Evolutionary conservation across 1,139 yeast genomes (phyloP).

Genomic region (Geotrichum aggregatum): DNA sequence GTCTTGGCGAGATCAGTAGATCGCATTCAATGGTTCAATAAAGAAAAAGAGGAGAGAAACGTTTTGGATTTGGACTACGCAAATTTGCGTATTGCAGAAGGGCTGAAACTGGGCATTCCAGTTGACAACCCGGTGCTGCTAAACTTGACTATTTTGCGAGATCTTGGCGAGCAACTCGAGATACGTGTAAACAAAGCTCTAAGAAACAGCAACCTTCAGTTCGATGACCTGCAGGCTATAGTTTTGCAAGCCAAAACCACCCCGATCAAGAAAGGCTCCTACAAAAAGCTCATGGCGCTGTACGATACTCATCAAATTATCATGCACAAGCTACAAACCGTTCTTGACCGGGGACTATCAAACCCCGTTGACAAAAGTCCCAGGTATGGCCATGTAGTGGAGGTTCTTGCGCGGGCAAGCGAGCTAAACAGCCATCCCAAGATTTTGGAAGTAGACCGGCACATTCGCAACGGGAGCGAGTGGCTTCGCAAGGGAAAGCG

Average conservation of each 20-base stretch:
- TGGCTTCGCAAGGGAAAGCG: slow-evolving; percentile 48
- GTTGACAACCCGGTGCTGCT: slow-evolving; percentile 27
- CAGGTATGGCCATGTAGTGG: slow-evolving; percentile 30
- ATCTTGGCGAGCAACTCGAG: slow-evolving; percentile 29
- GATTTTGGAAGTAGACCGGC: slow-evolving; percentile 25
- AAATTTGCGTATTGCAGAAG: slow-evolving; percentile 42
- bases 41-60: slow-evolving; percentile 31
- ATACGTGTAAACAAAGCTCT: slow-evolving; percentile 20
- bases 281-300: slow-evolving; percentile 14
- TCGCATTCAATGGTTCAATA: slow-evolving; percentile 49
- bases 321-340: slow-evolving; percentile 19
- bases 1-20: slow-evolving; percentile 49
- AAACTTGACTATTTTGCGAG: slow-evolving; percentile 23
- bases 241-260: slow-evolving; percentile 18
- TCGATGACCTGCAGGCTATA: slow-evolving; percentile 22
- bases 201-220: slow-evolving; percentile 17
- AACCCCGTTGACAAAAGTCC: slow-evolving; percentile 37
- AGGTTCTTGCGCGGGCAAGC: slow-evolving; percentile 30
- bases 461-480: slow-evolving; percentile 28
- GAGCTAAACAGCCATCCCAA: slow-evolving; percentile 26
- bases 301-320: slow-evolving; percentile 15
- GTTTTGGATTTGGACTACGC: slow-evolving; percentile 40
- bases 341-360: slow-evolving; percentile 27
- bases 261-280: slow-evolving; percentile 21
- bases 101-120: slow-evolving; percentile 39